Evolutionary conservation across 495 filamentous ascomycete genomes (phyloP), one percentile per base, ranked within the genome.

Genomic region (Chaetomium tenue): DNA sequence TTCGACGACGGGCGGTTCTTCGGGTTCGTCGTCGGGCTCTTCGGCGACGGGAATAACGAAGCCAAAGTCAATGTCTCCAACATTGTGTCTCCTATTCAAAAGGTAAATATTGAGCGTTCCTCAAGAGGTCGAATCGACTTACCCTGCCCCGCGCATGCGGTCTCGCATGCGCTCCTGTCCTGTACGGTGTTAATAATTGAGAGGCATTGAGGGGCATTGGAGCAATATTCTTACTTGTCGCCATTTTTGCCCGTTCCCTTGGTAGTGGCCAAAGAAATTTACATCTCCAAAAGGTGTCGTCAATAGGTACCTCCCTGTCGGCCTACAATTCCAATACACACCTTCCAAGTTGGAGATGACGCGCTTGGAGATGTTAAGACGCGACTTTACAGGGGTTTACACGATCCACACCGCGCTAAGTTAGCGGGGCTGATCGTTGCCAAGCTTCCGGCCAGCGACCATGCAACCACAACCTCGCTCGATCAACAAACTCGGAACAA

Each of bases 131-230:
- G 48, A 30, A n/a, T 2, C 25, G 20, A 61, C 72, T 59, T 76
- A 81, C 79, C 73, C 74, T 55, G 80, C 80, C 28, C 79, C 80
- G 64, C 80, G 79, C 75, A 82, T 80, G 73, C 80, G 80, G 70
- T 80, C 75, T 63, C 76, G 76, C 75, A 81, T 75, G 64, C 80
- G 80, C 71, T 81, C 80, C 68, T 80, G 74, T 71, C 80, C 65
- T 72, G 30, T 8, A 46, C 20, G 39, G 48, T 55, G 53, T 66
- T 30, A 67, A 61, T 16, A 0, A 16, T 9, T 7, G 2, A 6
- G 28, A 30, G 23, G 37, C 7, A 22, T 18, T 23, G 18, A 13
- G 9, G 16, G 5, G 2, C n/a, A 37, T 18, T n/a, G 15, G 25
- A 15, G 25, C 16, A 33, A 26, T 18, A 23, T 25, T 16, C 68